Base-by-base conservation (phyloP, 129 eudicot species). In the Centella asiatica region DNA sequence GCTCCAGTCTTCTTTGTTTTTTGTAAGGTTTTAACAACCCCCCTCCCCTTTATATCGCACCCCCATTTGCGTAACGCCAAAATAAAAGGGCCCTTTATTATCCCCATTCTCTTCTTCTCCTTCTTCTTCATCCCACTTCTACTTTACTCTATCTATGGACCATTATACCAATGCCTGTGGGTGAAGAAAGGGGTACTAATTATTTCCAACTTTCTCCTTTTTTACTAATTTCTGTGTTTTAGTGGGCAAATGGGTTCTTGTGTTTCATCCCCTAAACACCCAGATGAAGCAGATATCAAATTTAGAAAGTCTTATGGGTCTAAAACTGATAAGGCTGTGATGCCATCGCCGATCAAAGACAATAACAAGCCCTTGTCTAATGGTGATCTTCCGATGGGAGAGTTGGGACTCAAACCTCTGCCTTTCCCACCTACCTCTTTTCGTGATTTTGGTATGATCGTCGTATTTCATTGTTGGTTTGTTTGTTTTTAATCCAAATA, bases 191-290 rank as follows among this genome's bases (percentile, higher is more conserved):
- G 40, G 20, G 3, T 15, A 42, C 3, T 11, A 6, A 10, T 42
- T 42, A 11, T 42, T 42, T 6, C n/a, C n/a, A n/a, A n/a, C n/a
- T n/a, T n/a, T n/a, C n/a, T n/a, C n/a, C n/a, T n/a, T n/a, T n/a
- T n/a, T n/a, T n/a, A n/a, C n/a, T n/a, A n/a, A n/a, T n/a, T n/a
- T n/a, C n/a, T n/a, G n/a, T n/a, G n/a, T n/a, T 42, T 42, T 42
- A 42, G 47, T 42, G 47, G n/a, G 2, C 24, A 48, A 65, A 65
- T 65, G 70, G 70, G 70, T 50, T 65, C 61, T 12, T 65, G 70
- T 37, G 51, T 37, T 65, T 65, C 70, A 27, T 24, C 44, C 23
- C 33, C 36, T 11, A 36, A 34, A 34, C 33, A 42, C 32, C 18
- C 42, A 36, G 32, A 33, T n/a, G n/a, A n/a, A 50, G 36, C 70